Percentiles rank a stretch among this genome's conserved stretches.
These are phyloP conservation scores for Carex parvula DNA, from an alignment of 176 grass and related monocot species.

Conservation along the genomic window DNA sequence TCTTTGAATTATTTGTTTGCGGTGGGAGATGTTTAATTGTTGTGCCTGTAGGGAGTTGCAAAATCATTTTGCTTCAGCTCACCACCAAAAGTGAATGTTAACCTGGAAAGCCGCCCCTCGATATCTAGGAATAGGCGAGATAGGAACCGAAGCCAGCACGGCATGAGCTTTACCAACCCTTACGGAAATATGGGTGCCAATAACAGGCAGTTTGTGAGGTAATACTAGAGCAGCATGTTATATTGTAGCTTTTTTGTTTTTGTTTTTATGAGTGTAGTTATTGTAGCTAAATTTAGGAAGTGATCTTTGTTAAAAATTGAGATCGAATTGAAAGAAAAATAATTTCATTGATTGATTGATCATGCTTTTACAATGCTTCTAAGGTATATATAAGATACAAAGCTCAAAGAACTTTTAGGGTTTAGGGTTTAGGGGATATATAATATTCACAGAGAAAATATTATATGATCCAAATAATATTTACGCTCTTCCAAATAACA, in stretches of 20 bases:
- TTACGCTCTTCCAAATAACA: no score
- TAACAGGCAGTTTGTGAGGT: neutral
- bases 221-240: neutral
- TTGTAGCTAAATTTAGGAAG: neutral
- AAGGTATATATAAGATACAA: no score
- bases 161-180: constrained; percentile 7
- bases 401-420: no score
- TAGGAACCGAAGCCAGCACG: neutral
- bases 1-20: neutral
- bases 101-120: constrained; percentile 1
- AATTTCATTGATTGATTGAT: no score
- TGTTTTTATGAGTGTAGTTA: neutral
- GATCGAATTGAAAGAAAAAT: no score
- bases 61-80: constrained; percentile 17
- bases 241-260: neutral
- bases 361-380: no score
- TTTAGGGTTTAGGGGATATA: no score
- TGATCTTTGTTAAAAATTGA: neutral
- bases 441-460: no score
- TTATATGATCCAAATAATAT: no score
- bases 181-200: neutral
- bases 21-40: neutral
- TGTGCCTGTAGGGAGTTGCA: constrained; percentile 2
- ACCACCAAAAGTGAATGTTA: constrained; percentile 10
- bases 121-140: neutral